Evolutionary conservation across 768 basidiomycete species (phyloP), one percentile per base, ranked within the genome.

Genomic region (Cantharellus anzutake): DNA sequence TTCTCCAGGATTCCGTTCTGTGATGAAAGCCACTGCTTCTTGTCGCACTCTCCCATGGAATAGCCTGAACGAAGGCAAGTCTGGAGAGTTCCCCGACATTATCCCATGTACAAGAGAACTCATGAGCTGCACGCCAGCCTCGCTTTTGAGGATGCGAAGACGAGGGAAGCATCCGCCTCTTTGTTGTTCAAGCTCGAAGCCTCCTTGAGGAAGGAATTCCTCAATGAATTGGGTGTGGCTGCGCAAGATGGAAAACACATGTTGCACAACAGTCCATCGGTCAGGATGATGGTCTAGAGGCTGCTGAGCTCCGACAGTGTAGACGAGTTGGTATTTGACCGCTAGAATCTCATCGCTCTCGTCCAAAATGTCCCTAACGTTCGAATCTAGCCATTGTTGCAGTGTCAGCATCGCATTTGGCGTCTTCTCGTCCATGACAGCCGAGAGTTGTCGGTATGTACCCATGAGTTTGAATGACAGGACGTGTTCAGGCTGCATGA

Each of bases 401-500:
- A 56, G 58, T 20, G 5, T 5, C 20, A 7, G 5, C 14, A 55
- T 11, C 5, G 16, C n/a, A 5, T 51, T 42, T 39, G 11, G 5
- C 5, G 39, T 11, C 16, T 29, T 59, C 5, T 5, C 14, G 5
- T 5, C 5, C 7, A 14, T 11, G 51, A 58, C 2, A 4, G 56
- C 7, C 4, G 16, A 35, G 7, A 56, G 58, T 79, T 74, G 34
- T 5, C 35, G 52, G 38, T 7, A 5, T 7, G 78, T 66, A 2
- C 70, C 72, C 71, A 75, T 73, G 16, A 80, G 68, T 62, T 72
- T 71, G 61, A 76, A 75, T 0, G 79, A 80, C 2, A 80, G 69
- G 5, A 79, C 67, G 38, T 80, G 76, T 52, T 80, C 78, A 0
- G 79, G 80, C 55, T 80, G 79, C 5, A 69, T 60, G 0, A 80